Base-by-base conservation (phyloP, 2,329 filamentous ascomycete genomes). In the Aspergillus intermedius region DNA sequence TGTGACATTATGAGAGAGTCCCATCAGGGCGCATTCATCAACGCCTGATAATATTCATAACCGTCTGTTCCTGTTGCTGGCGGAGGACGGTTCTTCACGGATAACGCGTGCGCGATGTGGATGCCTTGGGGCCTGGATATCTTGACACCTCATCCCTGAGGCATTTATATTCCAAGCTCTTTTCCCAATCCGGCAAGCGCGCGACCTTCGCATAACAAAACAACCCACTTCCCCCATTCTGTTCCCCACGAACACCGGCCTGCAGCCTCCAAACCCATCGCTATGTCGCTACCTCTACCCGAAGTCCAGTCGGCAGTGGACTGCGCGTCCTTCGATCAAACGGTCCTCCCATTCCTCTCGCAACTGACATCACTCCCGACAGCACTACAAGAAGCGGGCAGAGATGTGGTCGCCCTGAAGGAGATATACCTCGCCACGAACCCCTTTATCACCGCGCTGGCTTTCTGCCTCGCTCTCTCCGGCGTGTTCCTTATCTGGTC, bases 391-490 rank as follows among this genome's bases (percentile, higher is more conserved):
- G 77, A 80, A 45, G 80, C 79, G 56, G 74, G 82, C 54, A 76
- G 77, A 55, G 82, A 80, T 63, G 69, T 78, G 30, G 77, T 81
- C 46, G 80, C 75, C 46, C 73, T 96, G 47, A 76, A 82, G 59
- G 74, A 83, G 42, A 72, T 95, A 49, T 98, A 97, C 62, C 67
- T 86, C 48, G 77, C 82, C 43, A 97, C 91, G 15, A 97, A 98
- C 65, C 93, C 93, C 0, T 74, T 95, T 39, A 77, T 95, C 23
- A 83, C 81, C 1, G 87, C 82, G 2, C 77, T 94, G 54, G 84
- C 82, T 0, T 79, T 88, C 46, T 86, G 87, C 2, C 59, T 95
- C 15, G 76, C 82, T 37, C 68, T 95, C n/a, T 82, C 82, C 1
- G 78, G 78, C 4, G 61, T 93, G 23, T 87, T 94, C 60, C 74